These are phyloP conservation scores for Effrenium voratum DNA, from an alignment of 73 alveolate genomes.

Conservation along the genomic window DNA sequence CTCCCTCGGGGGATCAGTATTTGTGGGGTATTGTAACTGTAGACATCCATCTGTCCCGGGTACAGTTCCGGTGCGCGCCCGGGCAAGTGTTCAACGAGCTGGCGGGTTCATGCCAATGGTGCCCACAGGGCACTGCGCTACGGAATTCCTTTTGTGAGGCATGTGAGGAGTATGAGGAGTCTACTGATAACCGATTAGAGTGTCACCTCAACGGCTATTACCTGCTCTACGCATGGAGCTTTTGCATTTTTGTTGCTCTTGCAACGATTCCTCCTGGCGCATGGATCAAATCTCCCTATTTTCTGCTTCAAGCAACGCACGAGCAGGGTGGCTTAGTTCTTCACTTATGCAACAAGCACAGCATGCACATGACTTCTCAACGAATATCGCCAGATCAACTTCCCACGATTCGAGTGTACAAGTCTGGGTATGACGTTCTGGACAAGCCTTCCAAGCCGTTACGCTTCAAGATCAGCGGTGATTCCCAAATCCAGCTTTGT, in stretches of 20 bases:
- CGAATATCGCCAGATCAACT: neutral
- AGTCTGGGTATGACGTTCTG: neutral
- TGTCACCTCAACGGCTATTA: neutral
- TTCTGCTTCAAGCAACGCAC: neutral
- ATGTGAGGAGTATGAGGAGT: no score
- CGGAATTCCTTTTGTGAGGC: no score
- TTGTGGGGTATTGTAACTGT: conserved; percentile 89
- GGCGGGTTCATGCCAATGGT: no score
- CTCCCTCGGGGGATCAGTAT: neutral
- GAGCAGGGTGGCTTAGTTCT: conserved; percentile 21
- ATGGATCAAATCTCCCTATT: no score
- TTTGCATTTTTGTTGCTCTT: neutral
- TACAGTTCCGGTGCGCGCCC: no score
- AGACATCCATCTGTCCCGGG: no score
- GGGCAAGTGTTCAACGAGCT: no score
- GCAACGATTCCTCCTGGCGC: conserved; percentile 1
- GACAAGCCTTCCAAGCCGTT: neutral
- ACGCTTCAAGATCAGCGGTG: neutral
- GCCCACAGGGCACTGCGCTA: no score
- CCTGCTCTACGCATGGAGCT: neutral
- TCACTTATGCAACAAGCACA: conserved; percentile 41
- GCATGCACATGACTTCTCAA: conserved; percentile 22
- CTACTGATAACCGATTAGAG: no score
- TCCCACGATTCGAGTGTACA: neutral
- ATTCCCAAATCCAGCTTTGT: no score